Conservation (phyloP, 2,329 filamentous ascomycete species). For the Aspergillus puulaauensis region DNA sequence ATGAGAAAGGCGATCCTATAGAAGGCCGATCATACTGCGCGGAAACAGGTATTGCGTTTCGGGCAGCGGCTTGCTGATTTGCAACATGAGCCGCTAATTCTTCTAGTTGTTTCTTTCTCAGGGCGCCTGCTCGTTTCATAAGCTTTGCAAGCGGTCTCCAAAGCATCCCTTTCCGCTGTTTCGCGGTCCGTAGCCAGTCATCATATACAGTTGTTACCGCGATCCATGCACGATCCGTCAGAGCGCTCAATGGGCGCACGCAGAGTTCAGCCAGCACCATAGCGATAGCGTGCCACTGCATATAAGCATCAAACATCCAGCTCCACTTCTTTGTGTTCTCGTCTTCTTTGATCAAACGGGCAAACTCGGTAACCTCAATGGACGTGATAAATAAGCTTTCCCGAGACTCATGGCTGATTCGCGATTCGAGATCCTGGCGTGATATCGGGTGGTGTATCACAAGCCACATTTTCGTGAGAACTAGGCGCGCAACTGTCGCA, state of each 20-base stretch:
- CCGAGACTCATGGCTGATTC: conserved; percentile 60
- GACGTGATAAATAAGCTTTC: conserved; percentile 70
- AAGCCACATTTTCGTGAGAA: conserved; percentile 76
- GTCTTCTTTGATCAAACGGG: conserved; percentile 64
- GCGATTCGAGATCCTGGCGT: conserved; percentile 53
- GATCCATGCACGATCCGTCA: conserved; percentile 61
- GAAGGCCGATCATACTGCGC: conserved; percentile 5
- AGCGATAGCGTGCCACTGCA: conserved; percentile 62
- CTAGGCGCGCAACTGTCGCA: conserved; percentile 66
- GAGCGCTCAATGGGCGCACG: conserved; percentile 54
- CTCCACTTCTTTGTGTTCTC: conserved; percentile 61
- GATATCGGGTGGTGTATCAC: conserved; percentile 74
- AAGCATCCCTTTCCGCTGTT: conserved; percentile 55
- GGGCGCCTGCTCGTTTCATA: conserved; percentile 58
- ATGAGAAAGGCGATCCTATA: conserved; percentile 16
- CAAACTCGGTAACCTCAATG: conserved; percentile 73
- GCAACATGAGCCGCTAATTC: conserved; percentile 25
- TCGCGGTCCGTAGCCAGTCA: conserved; percentile 33
- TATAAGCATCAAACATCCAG: conserved; percentile 64
- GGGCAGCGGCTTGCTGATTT: conserved; percentile 8
- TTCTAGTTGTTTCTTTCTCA: conserved; percentile 50
- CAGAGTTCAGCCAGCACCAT: conserved; percentile 57
- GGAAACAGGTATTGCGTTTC: conserved; percentile 1
- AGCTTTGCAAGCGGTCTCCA: conserved; percentile 65
- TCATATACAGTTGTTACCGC: conserved; percentile 52